Evolutionary conservation across 805 yeast species (phyloP).

Genomic region (Yamadazyma ubonensis): DNA sequence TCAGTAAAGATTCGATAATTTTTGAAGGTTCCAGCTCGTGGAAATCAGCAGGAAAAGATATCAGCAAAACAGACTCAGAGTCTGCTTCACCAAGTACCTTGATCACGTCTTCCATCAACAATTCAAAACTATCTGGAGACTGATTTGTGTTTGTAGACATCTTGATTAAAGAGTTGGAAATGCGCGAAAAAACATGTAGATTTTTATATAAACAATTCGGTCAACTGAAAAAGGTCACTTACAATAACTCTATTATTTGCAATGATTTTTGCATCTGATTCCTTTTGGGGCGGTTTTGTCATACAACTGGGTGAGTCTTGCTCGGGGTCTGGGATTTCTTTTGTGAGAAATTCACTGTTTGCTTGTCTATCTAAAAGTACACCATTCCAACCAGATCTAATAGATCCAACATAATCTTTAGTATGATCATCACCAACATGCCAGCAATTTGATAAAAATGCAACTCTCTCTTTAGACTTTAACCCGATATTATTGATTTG

Average conservation of each 20-base stretch:
- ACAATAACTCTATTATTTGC: slow-evolving; percentile 35
- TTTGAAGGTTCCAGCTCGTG: slow-evolving; percentile 44
- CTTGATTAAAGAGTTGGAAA: too few relatives aligned
- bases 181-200: too few relatives aligned
- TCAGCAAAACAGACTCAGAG: slow-evolving; percentile 19
- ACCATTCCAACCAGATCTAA: slow-evolving; percentile 61
- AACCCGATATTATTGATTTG: slow-evolving; percentile 9
- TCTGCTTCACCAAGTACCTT: slow-evolving; percentile 29
- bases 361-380: slow-evolving; percentile 49
- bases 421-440: slow-evolving; percentile 65
- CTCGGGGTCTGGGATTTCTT: slow-evolving; percentile 14
- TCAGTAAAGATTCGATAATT: slow-evolving; percentile 47
- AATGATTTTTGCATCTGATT: slow-evolving; percentile 22
- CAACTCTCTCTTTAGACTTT: slow-evolving; percentile 10
- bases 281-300: too few relatives aligned
- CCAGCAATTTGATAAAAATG: slow-evolving; percentile 40
- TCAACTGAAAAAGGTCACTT: slow-evolving; percentile 20
- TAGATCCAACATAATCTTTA: slow-evolving; percentile 55
- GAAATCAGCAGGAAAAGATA: slow-evolving; percentile 45
- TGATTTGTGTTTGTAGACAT: not conserved
- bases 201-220: slow-evolving; percentile 14
- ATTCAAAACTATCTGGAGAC: slow-evolving; percentile 1
- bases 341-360: slow-evolving; percentile 16
- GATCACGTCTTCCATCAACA: slow-evolving; percentile 16
- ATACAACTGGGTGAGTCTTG: slow-evolving; percentile 14